Evolutionary conservation across 768 basidiomycete genomes (phyloP), one percentile per base, ranked within the genome.

Genomic region (Mycena albidolilacea): DNA sequence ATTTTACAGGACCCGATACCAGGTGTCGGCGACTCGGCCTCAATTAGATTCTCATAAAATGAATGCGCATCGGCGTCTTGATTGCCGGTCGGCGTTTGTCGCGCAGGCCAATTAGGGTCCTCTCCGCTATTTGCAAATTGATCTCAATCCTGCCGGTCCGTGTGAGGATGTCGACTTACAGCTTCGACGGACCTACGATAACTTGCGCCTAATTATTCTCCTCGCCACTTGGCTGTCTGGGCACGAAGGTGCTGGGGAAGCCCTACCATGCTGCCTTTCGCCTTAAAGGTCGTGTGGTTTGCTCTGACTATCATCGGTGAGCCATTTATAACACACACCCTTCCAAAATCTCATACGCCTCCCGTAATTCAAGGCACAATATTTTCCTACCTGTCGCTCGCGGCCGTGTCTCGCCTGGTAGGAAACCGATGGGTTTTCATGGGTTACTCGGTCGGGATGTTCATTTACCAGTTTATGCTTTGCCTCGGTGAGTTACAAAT

Each of bases 91-190:
- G 30, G 3, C 30, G 30, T 30, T 30, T 30, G 30, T 30, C 30
- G 30, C 30, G 23, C 30, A 30, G 30, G 30, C 30, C 30, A 30
- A 30, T 30, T 30, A 30, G 30, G 4, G 30, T 30, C 30, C 30
- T 30, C 30, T 3, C 30, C 30, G 30, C 30, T 14, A 17, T 61
- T 23, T 9, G 7, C 14, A 17, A 35, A 15, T 15, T 43, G 41
- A 9, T 15, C 43, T 8, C 14, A 35, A 21, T 11, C 39, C n/a
- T 17, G 10, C 15, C 62, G 89, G 87, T 89, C 89, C 71, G 89
- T 41, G 58, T 59, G 58, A 41, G 39, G 39, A 59, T 59, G 38
- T 39, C 38, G 1, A 41, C 21, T 39, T 59, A 41, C 9, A 7
- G 19, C 12, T 19, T 58, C 17, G 12, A 15, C 1, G 30, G 23